Evolutionary conservation across 805 yeast species (phyloP).

Genomic region (Debaryomyces maramus): DNA sequence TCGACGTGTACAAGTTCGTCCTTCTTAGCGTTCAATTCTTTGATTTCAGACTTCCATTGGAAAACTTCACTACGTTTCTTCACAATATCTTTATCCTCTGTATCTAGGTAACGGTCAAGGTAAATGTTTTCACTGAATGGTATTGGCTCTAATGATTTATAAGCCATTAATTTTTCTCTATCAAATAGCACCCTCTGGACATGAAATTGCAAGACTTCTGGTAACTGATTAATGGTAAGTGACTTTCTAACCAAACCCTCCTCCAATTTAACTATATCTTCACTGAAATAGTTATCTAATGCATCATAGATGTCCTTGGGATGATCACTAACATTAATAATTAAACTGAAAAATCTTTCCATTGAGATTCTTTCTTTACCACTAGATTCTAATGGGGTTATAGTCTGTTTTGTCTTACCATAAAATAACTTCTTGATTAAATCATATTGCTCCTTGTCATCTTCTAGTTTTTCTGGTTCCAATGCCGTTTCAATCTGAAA

Average conservation of each 20-base stretch:
- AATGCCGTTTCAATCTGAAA: constrained; percentile 89
- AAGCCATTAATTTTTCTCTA: constrained; percentile 66
- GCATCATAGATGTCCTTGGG: constrained; percentile 91
- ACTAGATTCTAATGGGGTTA: constrained; percentile 50
- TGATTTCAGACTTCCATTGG: constrained; percentile 60
- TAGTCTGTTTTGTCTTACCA: constrained; percentile 80
- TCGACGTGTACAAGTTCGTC: constrained; percentile 44
- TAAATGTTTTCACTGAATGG: constrained; percentile 77
- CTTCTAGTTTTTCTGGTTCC: constrained; percentile 61
- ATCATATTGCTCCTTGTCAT: constrained; percentile 78
- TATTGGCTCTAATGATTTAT: constrained; percentile 78
- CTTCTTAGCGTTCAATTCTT: constrained; percentile 43
- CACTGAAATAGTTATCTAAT: constrained; percentile 77
- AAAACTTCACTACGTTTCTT: constrained; percentile 56
- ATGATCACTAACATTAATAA: constrained; percentile 84
- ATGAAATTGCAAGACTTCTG: constrained; percentile 85
- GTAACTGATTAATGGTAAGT: constrained; percentile 68
- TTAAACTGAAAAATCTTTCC: constrained; percentile 78
- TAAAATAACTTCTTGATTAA: constrained; percentile 76
- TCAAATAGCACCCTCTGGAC: constrained; percentile 94
- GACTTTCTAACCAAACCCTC: constrained; percentile 75
- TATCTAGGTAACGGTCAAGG: constrained; percentile 84
- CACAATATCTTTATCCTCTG: constrained; percentile 56
- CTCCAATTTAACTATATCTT: constrained; percentile 65
- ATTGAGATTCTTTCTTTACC: constrained; percentile 32